Percentiles rank a stretch among this genome's conserved stretches.
phyloP scores from a whole-genome alignment of 805 yeast species.

The Ogataea naganishii region DNA sequence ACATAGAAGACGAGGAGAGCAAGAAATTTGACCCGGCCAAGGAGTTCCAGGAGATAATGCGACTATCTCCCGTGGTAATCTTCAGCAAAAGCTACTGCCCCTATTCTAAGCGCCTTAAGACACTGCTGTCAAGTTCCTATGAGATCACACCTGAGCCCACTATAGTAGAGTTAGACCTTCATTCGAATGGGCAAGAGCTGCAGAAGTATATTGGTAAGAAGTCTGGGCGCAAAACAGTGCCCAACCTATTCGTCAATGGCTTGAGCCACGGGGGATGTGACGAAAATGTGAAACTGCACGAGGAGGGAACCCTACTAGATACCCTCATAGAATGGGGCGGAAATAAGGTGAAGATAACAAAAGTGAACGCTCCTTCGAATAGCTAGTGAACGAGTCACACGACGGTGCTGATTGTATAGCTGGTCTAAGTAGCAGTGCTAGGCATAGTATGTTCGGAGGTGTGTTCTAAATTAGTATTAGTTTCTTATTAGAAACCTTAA shows the following conservation, averaged over 20 bases:
- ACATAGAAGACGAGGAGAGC: conserved; percentile 3
- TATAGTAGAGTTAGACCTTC: conserved; percentile 77
- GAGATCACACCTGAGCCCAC: conserved; percentile 62
- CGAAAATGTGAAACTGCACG: conserved; percentile 61
- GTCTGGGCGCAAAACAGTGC: conserved; percentile 84
- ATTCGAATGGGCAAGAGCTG: conserved; percentile 63
- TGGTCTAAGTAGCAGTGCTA: too few species aligned
- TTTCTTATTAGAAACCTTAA: neutral
- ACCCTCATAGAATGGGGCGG: conserved; percentile 58
- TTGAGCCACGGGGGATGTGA: conserved; percentile 83
- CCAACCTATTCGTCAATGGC: conserved; percentile 74
- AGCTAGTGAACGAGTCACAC: too few species aligned
- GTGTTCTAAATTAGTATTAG: neutral
- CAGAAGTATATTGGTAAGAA: conserved; percentile 61
- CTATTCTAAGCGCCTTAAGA: conserved; percentile 63
- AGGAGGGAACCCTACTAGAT: conserved; percentile 41
- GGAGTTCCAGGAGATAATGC: conserved; percentile 48
- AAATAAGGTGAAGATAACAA: conserved; percentile 37
- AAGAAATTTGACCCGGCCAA: conserved; percentile 37
- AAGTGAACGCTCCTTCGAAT: conserved; percentile 51
- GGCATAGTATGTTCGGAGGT: too few species aligned
- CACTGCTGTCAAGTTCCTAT: conserved; percentile 53
- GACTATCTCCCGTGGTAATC: conserved; percentile 56
- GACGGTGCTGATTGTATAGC: too few species aligned
- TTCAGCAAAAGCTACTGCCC: conserved; percentile 67